These are phyloP conservation scores for Pirum gemmata DNA, from an alignment of 78 protist genomes.

Conservation along the genomic window DNA sequence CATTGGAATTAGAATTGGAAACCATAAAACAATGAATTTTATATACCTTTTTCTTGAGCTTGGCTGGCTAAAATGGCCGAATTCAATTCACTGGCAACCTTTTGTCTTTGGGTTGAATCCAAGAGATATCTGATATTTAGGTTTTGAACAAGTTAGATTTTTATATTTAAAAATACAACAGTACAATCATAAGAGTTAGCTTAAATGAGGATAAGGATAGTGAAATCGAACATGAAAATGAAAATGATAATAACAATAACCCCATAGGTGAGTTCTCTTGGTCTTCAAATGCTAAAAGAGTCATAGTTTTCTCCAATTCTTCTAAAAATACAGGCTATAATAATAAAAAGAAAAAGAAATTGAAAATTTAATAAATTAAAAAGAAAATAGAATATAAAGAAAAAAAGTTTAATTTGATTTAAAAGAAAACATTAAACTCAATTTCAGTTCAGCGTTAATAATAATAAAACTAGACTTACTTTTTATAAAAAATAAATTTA, in stretches of 20 bases:
- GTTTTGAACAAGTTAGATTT: neutral
- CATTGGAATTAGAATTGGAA: neutral
- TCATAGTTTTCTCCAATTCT: constrained; percentile 76
- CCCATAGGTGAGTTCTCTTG: constrained; percentile 59
- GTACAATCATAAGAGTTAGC: neutral
- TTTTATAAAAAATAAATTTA: no score
- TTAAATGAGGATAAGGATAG: neutral
- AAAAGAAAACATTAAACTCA: no score
- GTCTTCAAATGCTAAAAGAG: constrained; percentile 74
- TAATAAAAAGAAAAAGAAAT: no score
- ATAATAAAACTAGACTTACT: no score
- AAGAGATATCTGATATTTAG: neutral
- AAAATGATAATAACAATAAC: constrained; percentile 32
- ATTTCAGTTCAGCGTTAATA: no score
- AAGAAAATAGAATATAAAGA: no score
- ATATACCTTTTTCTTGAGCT: constrained; percentile 62
- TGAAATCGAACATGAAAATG: neutral
- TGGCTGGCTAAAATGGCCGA: constrained; percentile 76
- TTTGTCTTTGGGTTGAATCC: constrained; percentile 63
- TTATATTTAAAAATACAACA: neutral
- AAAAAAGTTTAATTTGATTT: no score
- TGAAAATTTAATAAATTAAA: no score
- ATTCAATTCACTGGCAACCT: constrained; percentile 75
- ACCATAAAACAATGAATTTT: neutral
- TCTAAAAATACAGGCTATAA: constrained; percentile 63